phyloP scores from a whole-genome alignment of 208 protist genomes.

The Leishmania lainsoni region DNA sequence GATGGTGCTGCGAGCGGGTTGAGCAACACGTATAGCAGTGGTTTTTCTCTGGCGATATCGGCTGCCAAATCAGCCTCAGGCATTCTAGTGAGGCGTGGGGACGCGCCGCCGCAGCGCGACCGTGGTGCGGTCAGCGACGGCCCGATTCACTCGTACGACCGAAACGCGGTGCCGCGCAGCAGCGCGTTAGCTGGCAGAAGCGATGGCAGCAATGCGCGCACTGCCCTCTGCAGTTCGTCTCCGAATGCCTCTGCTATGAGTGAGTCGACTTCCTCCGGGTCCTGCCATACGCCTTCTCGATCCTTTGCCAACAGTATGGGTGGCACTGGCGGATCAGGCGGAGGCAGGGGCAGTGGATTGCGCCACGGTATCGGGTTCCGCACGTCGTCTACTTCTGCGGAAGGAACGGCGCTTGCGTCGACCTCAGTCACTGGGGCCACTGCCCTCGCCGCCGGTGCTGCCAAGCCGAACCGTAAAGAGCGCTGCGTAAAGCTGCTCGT shows the following conservation, averaged over 20 bases:
- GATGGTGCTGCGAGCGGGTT: background rate
- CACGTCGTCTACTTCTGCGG: constrained; percentile 20
- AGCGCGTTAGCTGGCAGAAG: constrained; percentile 16
- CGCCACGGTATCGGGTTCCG: constrained; percentile 47
- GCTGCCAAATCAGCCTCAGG: constrained; percentile 4
- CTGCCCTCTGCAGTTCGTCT: constrained; percentile 14
- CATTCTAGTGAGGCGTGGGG: constrained; percentile 24
- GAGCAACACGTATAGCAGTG: background rate
- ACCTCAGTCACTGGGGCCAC: background rate
- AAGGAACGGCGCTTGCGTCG: background rate
- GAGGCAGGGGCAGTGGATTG: constrained; percentile 25
- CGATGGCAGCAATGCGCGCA: background rate
- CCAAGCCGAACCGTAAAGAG: constrained; percentile 32
- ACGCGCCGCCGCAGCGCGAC: background rate
- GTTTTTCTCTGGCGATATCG: background rate
- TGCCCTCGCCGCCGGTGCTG: constrained; percentile 4
- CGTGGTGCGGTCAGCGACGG: background rate
- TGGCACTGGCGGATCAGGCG: constrained; percentile 5
- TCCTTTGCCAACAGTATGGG: background rate
- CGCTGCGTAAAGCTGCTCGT: constrained; percentile 55
- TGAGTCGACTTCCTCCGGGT: background rate
- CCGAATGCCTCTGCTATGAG: background rate
- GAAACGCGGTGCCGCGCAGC: constrained; percentile 19
- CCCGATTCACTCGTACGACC: constrained; percentile 26
- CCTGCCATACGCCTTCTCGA: constrained; percentile 16